These are phyloP conservation scores for Sophora flavescens DNA, from an alignment of 306 rosid species.

Conservation along the genomic window DNA sequence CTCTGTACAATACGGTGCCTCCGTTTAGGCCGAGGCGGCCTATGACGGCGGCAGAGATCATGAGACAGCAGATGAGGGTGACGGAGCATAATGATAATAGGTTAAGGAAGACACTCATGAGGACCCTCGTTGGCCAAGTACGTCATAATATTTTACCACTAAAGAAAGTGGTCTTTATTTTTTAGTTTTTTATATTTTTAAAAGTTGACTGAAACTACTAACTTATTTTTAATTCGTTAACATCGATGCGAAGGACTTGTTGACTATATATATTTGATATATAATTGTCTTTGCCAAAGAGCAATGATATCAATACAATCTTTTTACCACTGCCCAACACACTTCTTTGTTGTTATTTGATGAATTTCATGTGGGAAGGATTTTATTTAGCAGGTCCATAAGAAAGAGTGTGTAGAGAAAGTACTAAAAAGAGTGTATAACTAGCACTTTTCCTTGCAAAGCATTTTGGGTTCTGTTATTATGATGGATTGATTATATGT, in stretches of 20 bases:
- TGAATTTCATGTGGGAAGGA: no score
- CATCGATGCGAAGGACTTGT: not conserved
- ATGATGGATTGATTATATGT: not conserved
- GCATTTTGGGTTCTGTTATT: not conserved
- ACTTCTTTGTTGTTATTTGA: no score
- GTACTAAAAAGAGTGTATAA: no score
- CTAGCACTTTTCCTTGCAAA: no score
- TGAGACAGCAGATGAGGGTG: constrained; percentile 96
- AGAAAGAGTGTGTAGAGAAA: no score
- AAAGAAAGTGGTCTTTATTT: not conserved
- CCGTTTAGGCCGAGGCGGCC: constrained; percentile 70
- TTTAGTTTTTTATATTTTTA: not conserved
- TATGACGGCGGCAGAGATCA: constrained; percentile 95
- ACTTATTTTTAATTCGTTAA: no score
- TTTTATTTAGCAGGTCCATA: no score
- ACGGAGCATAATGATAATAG: constrained; percentile 84
- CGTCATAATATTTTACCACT: constrained; percentile 12
- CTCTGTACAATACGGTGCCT: constrained; percentile 53
- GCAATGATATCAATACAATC: no score
- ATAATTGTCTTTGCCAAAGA: no score
- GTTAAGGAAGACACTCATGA: constrained; percentile 87
- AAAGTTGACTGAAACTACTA: not conserved
- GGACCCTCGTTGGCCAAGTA: constrained; percentile 97
- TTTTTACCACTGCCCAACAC: no score
- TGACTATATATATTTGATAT: no score